A percentile compares a stretch with the other conserved stretches of the same genome.
Conservation (phyloP, 257 asterid genomes). For the Nicotiana sylvestris region DNA sequence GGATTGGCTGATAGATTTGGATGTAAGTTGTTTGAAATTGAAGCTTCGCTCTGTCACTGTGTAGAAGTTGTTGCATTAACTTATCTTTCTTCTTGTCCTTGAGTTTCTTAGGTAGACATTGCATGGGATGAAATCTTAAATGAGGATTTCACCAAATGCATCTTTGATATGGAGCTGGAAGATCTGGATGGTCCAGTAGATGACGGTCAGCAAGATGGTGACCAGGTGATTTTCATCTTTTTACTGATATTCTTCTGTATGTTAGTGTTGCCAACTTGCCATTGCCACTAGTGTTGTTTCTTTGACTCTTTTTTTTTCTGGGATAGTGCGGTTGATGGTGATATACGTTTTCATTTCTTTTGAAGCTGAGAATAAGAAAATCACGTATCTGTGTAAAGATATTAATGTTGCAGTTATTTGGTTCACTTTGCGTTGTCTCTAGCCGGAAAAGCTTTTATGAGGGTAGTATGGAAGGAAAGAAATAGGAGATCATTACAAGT, state of each 20-base stretch:
- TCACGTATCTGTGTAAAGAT: neutral
- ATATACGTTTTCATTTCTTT: neutral
- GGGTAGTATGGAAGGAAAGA: neutral
- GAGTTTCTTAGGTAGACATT: conserved; percentile 58
- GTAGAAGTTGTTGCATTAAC: neutral
- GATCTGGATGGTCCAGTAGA: conserved; percentile 57
- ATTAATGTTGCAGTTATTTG: neutral
- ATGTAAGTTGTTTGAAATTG: conserved; percentile 50
- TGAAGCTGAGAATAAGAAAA: neutral
- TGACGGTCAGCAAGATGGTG: conserved; percentile 39
- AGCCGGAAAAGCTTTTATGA: too few relatives aligned
- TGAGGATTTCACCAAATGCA: conserved; percentile 75
- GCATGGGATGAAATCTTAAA: conserved; percentile 73
- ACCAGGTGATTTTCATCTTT: conserved; percentile 39
- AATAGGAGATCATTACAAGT: neutral
- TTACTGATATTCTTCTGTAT: neutral
- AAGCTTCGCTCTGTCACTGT: neutral
- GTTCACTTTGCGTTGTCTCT: neutral
- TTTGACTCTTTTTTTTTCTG: too few relatives aligned
- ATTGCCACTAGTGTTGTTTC: too few relatives aligned
- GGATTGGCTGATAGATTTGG: conserved; percentile 74
- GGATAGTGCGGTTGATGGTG: neutral
- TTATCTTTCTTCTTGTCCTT: conserved; percentile 1
- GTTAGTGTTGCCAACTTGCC: neutral
- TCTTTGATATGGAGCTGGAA: conserved; percentile 85